A percentile compares a stretch with the other conserved stretches of the same genome.
phyloP scores from a whole-genome alignment of 2,329 filamentous ascomycete genomes.

The Verticillium tricorpus region DNA sequence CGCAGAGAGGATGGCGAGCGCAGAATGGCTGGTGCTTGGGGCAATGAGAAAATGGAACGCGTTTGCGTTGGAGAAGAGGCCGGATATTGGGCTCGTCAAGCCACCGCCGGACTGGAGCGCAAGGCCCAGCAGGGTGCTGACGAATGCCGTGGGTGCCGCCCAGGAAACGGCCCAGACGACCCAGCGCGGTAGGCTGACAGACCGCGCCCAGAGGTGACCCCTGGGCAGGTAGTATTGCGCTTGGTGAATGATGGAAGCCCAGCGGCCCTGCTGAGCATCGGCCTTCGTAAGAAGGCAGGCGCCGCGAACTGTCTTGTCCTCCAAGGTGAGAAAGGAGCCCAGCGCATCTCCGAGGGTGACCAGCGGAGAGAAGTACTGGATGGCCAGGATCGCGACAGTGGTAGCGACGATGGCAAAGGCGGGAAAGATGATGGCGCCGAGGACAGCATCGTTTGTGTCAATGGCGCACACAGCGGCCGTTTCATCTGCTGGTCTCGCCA shows the following conservation, averaged over 20 bases:
- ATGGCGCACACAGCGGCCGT: constrained; percentile 30
- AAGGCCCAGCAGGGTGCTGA: constrained; percentile 30
- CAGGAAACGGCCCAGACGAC: constrained; percentile 32
- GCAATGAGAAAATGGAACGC: constrained; percentile 13
- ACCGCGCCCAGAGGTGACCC: constrained; percentile 40
- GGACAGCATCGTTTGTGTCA: constrained; percentile 35
- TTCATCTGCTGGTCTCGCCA: constrained; percentile 18
- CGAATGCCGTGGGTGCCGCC: constrained; percentile 29
- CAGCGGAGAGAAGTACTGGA: constrained; percentile 34
- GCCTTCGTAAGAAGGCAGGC: constrained; percentile 42
- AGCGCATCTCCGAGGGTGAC: constrained; percentile 47
- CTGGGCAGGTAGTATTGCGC: constrained; percentile 37
- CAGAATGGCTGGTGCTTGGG: constrained; percentile 16
- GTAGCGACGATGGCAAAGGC: constrained; percentile 31
- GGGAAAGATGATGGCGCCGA: constrained; percentile 37
- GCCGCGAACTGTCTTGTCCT: constrained; percentile 37
- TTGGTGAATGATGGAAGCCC: constrained; percentile 30
- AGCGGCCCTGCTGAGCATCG: constrained; percentile 38
- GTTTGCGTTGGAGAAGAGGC: neutral
- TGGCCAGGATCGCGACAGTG: constrained; percentile 23
- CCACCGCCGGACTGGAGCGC: neutral
- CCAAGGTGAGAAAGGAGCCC: constrained; percentile 41
- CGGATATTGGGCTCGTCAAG: neutral
- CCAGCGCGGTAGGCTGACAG: constrained; percentile 39
- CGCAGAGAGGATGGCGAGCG: constrained; percentile 33